Base-by-base conservation (phyloP, 75 land plant species). In the Chamaecyparis obtusa region DNA sequence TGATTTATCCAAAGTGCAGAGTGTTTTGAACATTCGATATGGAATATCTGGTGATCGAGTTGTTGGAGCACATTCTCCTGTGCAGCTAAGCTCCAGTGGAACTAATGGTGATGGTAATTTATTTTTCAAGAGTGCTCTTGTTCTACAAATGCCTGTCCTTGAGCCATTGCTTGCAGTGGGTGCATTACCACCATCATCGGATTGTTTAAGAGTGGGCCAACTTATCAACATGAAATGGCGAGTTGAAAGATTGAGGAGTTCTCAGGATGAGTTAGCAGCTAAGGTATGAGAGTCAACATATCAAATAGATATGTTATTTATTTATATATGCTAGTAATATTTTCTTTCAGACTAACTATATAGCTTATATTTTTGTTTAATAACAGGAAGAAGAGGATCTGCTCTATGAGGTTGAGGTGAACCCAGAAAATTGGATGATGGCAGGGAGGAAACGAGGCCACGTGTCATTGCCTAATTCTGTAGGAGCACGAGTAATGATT, bases 141-240 rank as follows among this genome's bases (percentile, higher is more conserved):
- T 88, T 77, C 89, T 98, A 51, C 97, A 95, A 85, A 91, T 91
- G 90, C 99, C 99, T 85, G 95, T 93, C 57, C 93, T 93, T 46
- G 97, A 98, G 71, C 98, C 95, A 84, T 92, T 92, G 87, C 87
- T 96, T 36, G 97, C 99, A 27, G 96, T 98, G 85, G 99, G 99
- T 72, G 94, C 95, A 90, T 94, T 96, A 36, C 99, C 99, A 67
- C 90, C 95, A 37, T 89, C 97, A 60, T 91, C 92, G 33, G 91
- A 87, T 82, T 89, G 91, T 67, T 93, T 96, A 60, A 85, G 95
- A 87, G 99, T 98, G 84, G 99, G 99, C 36, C 97, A 98, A 80
- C 94, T 97, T 83, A 87, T 96, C 37, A 89, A 88, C 76, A 89
- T 98, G 86, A 88, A 92, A 86, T 98, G 99, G 99, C 94, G 99